A percentile compares a stretch with the other conserved stretches of the same genome.
Evolutionary conservation across 495 filamentous ascomycete species (phyloP).

Genomic region (Neurospora sp.): DNA sequence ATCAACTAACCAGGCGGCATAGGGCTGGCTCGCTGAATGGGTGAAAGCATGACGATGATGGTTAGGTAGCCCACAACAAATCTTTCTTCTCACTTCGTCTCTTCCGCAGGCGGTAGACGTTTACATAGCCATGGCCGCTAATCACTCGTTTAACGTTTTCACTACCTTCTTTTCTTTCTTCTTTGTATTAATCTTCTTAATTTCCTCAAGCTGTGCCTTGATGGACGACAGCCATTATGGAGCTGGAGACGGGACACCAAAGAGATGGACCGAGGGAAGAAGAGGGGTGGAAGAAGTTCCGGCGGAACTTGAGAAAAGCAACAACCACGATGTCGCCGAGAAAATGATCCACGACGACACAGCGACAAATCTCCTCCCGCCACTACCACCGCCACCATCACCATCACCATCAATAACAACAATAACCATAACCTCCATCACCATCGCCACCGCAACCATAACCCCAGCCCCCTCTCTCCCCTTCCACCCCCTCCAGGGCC

Average conservation of each 20-base stretch:
- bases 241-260: neutral
- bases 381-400: neutral
- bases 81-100: neutral
- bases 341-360: neutral
- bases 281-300: neutral
- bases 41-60: neutral
- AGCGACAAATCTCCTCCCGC: neutral
- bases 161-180: conserved; percentile 2
- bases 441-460: neutral
- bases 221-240: neutral
- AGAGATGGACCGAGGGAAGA: neutral
- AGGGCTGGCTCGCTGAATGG: neutral
- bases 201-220: conserved; percentile 18
- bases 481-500: neutral
- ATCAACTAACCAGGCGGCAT: neutral
- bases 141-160: conserved; percentile 2
- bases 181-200: conserved; percentile 1
- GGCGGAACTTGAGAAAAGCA: neutral
- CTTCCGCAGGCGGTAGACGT: neutral
- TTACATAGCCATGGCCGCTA: conserved; percentile 4
- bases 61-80: neutral
- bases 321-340: neutral
- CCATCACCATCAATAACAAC: neutral
- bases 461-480: neutral
- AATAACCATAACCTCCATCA: neutral